Evolutionary conservation across 208 protist genomes (phyloP).

Genomic region (Crithidia bombi): DNA sequence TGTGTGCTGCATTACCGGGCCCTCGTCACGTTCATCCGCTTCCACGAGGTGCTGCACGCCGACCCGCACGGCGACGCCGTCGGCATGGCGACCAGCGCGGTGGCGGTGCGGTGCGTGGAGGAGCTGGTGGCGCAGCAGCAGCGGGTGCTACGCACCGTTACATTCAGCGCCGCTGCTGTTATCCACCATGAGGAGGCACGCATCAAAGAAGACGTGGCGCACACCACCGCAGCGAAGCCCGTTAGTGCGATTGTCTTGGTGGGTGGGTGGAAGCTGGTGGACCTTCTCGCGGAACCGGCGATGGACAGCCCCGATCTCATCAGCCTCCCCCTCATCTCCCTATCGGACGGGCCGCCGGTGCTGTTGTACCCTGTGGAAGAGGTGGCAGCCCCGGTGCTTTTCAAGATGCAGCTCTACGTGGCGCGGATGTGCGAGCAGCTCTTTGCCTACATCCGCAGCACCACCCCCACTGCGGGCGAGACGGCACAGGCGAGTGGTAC

Average conservation of each 20-base stretch:
- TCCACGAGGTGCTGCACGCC: constrained; percentile 36
- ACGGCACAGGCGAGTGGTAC: not conserved
- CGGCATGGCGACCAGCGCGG: constrained; percentile 12
- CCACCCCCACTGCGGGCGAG: constrained; percentile 13
- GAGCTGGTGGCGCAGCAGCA: constrained; percentile 34
- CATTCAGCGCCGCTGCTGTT: constrained; percentile 22
- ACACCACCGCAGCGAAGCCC: constrained; percentile 11
- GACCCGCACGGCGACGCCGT: constrained; percentile 43
- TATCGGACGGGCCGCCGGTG: not conserved
- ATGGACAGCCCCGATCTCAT: not conserved
- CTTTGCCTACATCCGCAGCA: constrained; percentile 27
- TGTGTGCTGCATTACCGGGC: constrained; percentile 60
- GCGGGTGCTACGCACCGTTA: constrained; percentile 21
- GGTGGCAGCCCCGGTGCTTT: constrained; percentile 57
- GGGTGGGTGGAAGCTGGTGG: constrained; percentile 26
- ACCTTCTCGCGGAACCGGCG: constrained; percentile 24
- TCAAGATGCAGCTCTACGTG: constrained; percentile 57
- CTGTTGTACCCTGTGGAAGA: constrained; percentile 45
- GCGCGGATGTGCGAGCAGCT: constrained; percentile 74
- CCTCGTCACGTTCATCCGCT: constrained; percentile 39
- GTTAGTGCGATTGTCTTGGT: constrained; percentile 19
- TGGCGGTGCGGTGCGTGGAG: constrained; percentile 28
- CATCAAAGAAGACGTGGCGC: constrained; percentile 24
- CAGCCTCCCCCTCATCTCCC: not conserved
- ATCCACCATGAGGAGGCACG: constrained; percentile 21